Percentiles rank a stretch among this genome's conserved stretches.
Evolutionary conservation across 2,329 filamentous ascomycete species (phyloP).

Genomic region (Colletotrichum scovillei): DNA sequence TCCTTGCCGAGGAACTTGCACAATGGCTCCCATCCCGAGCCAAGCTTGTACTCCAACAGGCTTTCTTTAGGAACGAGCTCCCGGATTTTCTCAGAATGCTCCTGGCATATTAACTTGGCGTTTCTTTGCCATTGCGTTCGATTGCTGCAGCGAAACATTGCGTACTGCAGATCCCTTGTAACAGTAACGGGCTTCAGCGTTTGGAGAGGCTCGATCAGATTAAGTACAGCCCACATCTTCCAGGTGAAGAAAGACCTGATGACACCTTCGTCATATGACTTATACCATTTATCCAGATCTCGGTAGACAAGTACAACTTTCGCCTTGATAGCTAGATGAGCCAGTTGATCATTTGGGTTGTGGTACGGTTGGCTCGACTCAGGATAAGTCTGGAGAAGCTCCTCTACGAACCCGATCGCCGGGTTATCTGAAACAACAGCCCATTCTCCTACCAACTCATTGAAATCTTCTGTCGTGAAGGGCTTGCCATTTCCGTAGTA

Average conservation of each 20-base stretch:
- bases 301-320: conserved; percentile 50
- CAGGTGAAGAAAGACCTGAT: background rate
- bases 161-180: background rate
- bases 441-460: no score
- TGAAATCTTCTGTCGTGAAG: no score
- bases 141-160: background rate
- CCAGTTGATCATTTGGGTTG: background rate
- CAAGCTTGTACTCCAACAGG: conserved; percentile 48
- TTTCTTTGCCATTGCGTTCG: background rate
- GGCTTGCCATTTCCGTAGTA: no score
- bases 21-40: conserved; percentile 51
- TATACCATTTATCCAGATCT: conserved; percentile 43
- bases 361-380: no score
- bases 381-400: no score
- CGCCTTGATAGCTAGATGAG: conserved; percentile 36
- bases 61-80: conserved; percentile 23
- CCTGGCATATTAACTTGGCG: background rate
- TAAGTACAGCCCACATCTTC: conserved; percentile 1
- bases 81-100: conserved; percentile 13
- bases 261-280: conserved; percentile 7
- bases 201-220: background rate
- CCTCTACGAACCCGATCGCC: no score
- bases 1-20: conserved; percentile 51
- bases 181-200: background rate
- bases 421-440: no score